phyloP scores from a whole-genome alignment of 1,139 yeast species.

The Kluyveromyces sp. region DNA sequence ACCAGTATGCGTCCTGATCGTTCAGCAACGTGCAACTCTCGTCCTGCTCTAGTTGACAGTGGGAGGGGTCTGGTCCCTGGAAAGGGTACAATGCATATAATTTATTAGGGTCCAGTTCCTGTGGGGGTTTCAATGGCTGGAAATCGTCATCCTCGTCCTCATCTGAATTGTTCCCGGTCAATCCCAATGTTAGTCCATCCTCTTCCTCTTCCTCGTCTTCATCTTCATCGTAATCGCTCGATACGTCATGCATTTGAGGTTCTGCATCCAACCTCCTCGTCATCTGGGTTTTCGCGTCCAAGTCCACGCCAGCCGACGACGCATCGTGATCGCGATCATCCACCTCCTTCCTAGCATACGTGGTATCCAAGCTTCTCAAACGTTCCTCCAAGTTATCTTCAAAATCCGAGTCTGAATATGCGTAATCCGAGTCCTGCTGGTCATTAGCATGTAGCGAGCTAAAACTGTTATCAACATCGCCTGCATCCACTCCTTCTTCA shows the following conservation, averaged over 20 bases:
- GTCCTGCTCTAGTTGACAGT: constrained; percentile 70
- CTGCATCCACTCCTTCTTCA: not conserved
- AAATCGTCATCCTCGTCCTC: constrained; percentile 26
- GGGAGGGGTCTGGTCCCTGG: constrained; percentile 90
- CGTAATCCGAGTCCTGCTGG: constrained; percentile 16
- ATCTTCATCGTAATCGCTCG: constrained; percentile 1
- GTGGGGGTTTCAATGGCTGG: constrained; percentile 68
- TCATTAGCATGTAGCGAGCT: constrained; percentile 1
- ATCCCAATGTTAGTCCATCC: constrained; percentile 5
- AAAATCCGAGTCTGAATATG: constrained; percentile 30
- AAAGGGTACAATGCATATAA: constrained; percentile 84
- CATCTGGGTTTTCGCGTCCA: no score
- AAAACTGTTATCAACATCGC: not conserved
- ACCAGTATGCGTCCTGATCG: constrained; percentile 94
- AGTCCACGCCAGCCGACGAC: no score
- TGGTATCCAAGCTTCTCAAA: constrained; percentile 16
- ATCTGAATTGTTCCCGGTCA: constrained; percentile 9
- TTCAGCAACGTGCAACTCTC: constrained; percentile 77
- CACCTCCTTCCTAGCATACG: not conserved
- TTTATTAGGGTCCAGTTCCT: constrained; percentile 75
- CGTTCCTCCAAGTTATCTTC: constrained; percentile 29
- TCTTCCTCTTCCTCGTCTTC: constrained; percentile 7
- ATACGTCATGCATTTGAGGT: not conserved
- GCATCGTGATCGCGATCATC: constrained; percentile 3
- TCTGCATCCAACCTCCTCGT: not conserved